Conservation (phyloP, 768 basidiomycete species). For the Coprinopsis sp. region DNA sequence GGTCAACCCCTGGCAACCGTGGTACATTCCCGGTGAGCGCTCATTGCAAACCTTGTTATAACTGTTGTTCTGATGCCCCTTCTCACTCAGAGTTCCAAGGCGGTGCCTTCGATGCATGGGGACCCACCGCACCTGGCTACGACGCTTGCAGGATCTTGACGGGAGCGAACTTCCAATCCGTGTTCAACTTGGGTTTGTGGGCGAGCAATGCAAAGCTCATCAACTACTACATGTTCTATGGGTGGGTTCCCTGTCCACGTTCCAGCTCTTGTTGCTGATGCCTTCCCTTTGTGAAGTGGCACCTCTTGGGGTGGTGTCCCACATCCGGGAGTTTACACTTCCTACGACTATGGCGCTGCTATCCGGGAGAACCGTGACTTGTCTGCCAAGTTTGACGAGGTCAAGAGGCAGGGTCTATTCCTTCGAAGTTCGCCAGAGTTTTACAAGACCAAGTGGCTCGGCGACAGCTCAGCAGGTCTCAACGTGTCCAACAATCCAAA, state of each 20-base stretch:
- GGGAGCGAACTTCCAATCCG: slow-evolving; percentile 69
- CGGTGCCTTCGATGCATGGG: slow-evolving; percentile 82
- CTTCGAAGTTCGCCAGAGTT: slow-evolving; percentile 75
- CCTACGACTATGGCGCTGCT: slow-evolving; percentile 81
- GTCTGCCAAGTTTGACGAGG: slow-evolving; percentile 65
- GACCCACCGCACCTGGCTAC: slow-evolving; percentile 68
- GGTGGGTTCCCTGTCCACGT: slow-evolving; percentile 32
- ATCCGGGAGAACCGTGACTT: slow-evolving; percentile 66
- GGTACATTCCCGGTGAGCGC: slow-evolving; percentile 65
- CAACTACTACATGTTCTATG: slow-evolving; percentile 84
- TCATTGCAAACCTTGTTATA: no score
- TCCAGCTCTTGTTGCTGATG: background rate
- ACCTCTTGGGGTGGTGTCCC: slow-evolving; percentile 84
- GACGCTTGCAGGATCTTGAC: slow-evolving; percentile 60
- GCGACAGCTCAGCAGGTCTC: slow-evolving; percentile 51
- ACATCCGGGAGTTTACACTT: slow-evolving; percentile 71
- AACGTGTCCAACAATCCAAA: slow-evolving; percentile 35
- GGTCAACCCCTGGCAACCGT: slow-evolving; percentile 52
- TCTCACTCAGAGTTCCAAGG: slow-evolving; percentile 72
- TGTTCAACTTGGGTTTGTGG: slow-evolving; percentile 76
- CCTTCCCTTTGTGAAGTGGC: slow-evolving; percentile 43
- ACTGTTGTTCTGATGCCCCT: no score
- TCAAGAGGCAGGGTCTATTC: slow-evolving; percentile 77
- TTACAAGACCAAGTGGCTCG: slow-evolving; percentile 73
- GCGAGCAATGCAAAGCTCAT: slow-evolving; percentile 79